These are phyloP conservation scores for Nannochloropsis granulata DNA, from an alignment of 108 stramenopile species.

Conservation along the genomic window DNA sequence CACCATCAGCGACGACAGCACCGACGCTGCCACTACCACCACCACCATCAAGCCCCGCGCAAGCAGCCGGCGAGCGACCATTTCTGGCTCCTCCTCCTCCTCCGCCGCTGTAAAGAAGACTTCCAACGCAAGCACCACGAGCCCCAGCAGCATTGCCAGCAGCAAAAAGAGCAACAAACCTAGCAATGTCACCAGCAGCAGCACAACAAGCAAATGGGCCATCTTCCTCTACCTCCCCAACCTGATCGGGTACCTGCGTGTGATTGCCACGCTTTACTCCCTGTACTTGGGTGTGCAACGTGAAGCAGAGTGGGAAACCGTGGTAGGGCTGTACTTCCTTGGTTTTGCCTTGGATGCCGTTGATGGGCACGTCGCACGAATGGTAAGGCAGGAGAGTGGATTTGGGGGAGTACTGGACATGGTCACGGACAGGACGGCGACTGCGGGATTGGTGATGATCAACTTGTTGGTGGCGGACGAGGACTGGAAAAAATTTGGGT, in stretches of 20 bases:
- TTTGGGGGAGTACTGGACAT: constrained; percentile 88
- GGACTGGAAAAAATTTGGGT: constrained; percentile 17
- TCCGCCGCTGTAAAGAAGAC: background rate
- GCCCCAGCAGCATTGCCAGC: background rate
- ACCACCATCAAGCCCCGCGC: background rate
- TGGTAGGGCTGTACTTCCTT: constrained; percentile 48
- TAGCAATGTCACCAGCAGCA: background rate
- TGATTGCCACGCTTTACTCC: background rate
- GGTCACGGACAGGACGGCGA: constrained; percentile 91
- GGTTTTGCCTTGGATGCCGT: constrained; percentile 87
- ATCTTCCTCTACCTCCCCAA: background rate
- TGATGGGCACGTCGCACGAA: constrained; percentile 82
- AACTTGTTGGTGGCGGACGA: constrained; percentile 20
- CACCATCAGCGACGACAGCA: background rate
- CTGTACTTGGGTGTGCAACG: background rate
- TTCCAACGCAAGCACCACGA: background rate
- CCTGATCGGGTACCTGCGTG: background rate
- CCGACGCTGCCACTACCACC: background rate
- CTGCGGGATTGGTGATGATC: constrained; percentile 46
- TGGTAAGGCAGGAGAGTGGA: constrained; percentile 54
- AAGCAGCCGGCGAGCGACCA: background rate
- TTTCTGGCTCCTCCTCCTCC: background rate
- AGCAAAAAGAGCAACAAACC: background rate
- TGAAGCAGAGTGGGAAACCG: background rate
- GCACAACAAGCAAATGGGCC: background rate